Evolutionary conservation across 2,329 filamentous ascomycete species (phyloP), one percentile per base, ranked within the genome.

Genomic region (Paecilomyces variotii): DNA sequence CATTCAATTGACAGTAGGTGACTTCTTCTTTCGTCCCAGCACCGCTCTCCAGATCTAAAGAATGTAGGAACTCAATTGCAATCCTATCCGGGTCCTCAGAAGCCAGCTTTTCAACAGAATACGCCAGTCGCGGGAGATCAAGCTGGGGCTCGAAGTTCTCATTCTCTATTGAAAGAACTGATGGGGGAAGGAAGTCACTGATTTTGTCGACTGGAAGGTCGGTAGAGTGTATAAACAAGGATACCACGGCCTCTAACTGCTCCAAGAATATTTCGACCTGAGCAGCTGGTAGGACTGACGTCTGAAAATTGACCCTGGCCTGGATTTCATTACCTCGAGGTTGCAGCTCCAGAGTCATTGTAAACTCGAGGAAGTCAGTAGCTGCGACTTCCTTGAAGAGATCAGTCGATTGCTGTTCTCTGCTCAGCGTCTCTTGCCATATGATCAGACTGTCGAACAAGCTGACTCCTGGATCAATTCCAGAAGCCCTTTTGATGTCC

Each of bases 371-470:
- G 25, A 84, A 83, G 68, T 97, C 92, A 4, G 80, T 72, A 56
- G 88, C 85, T 27, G 82, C 79, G 0, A 83, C 69, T 57, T 91
- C 78, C 9, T 67, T 71, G 0, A 93, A 76, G 62, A 66, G 64
- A 65, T 75, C 67, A 2, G 68, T 62, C n/a, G 68, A 63, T 2
- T 63, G 61, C 28, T 77, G 57, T 14, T 72, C 70, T 1, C 72
- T 62, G 19, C 64, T 73, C 1, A 88, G 76, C 0, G 87, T 88
- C 67, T 96, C 87, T 65, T 97, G 92, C 79, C 92, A 97, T 0
- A 92, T 86, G 65, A 96, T 87, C 0, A 96, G 76, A 0, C 87
- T 81, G 64, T 96, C 89, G 64, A 93, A 96, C 0, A 96, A 73
- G 1, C 75, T 74, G 5, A 58, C 55, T 45, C 84, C 79, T 0